Percentiles rank a stretch among this genome's conserved stretches.
These are phyloP conservation scores for Chloromonas sp. DNA, from an alignment of 163 green algal species.

Conservation along the genomic window DNA sequence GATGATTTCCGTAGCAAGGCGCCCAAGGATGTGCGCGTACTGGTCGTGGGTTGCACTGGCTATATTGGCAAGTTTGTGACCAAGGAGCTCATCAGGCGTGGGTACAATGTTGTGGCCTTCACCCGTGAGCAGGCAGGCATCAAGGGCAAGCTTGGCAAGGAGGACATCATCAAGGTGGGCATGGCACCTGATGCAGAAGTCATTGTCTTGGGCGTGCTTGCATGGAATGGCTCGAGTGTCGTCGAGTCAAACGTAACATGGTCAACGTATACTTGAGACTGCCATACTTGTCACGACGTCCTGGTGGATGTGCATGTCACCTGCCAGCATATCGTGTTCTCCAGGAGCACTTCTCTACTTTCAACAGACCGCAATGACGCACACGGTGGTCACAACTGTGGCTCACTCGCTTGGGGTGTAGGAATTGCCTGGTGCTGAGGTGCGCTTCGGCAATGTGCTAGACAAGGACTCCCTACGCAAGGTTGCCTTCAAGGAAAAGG, in stretches of 20 bases:
- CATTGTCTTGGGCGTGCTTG: too few relatives aligned
- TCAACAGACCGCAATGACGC: too few relatives aligned
- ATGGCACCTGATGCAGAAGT: not conserved
- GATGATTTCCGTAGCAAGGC: not conserved
- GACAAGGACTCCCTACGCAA: conserved; percentile 53
- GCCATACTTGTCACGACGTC: too few relatives aligned
- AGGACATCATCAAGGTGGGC: conserved; percentile 60
- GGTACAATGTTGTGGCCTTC: conserved; percentile 83
- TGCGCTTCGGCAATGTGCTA: conserved; percentile 85
- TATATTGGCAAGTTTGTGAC: conserved; percentile 92
- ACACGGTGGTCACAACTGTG: too few relatives aligned
- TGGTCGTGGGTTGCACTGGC: conserved; percentile 81
- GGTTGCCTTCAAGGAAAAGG: conserved; percentile 59
- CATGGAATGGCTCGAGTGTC: too few relatives aligned
- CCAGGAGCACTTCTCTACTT: too few relatives aligned
- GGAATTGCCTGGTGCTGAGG: conserved; percentile 74
- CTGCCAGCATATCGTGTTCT: too few relatives aligned
- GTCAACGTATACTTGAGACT: too few relatives aligned
- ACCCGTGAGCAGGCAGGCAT: conserved; percentile 84
- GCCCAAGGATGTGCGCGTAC: conserved; percentile 33
- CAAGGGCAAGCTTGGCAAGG: conserved; percentile 74
- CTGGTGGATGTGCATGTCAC: too few relatives aligned
- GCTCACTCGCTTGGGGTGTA: conserved; percentile 8
- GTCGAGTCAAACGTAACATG: too few relatives aligned
- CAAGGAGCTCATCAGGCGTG: conserved; percentile 61